These are phyloP conservation scores for Lentinus brumalis DNA, from an alignment of 768 basidiomycete genomes.

Conservation along the genomic window DNA sequence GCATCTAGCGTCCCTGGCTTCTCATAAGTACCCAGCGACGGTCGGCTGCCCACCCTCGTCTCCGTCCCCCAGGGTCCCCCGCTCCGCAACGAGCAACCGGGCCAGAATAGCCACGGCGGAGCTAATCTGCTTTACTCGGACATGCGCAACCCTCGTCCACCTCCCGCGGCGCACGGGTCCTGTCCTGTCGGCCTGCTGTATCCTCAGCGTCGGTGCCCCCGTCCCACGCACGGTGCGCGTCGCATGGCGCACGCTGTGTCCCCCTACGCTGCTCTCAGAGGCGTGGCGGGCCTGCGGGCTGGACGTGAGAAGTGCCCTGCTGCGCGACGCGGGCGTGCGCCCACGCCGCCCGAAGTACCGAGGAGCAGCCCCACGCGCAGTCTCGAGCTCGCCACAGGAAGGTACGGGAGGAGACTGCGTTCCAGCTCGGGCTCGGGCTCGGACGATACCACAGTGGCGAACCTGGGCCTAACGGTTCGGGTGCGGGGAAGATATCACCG, in stretches of 20 bases:
- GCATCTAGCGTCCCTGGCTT: too few species aligned
- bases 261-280: slow-evolving; percentile 12
- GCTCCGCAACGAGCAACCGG: background rate
- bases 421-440: too few species aligned
- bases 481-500: too few species aligned
- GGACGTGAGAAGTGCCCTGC: slow-evolving; percentile 22
- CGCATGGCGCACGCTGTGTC: background rate
- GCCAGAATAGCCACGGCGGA: background rate
- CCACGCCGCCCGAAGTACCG: too few species aligned
- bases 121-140: background rate
- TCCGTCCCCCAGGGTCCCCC: background rate
- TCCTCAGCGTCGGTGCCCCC: background rate
- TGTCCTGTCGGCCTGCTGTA: background rate
- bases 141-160: background rate
- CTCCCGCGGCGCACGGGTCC: background rate
- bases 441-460: too few species aligned
- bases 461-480: too few species aligned
- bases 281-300: slow-evolving; percentile 14
- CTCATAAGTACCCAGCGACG: too few species aligned
- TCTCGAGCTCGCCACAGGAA: too few species aligned
- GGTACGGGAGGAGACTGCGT: too few species aligned
- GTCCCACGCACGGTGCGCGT: slow-evolving; percentile 8
- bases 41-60: background rate
- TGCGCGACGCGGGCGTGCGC: slow-evolving; percentile 10
- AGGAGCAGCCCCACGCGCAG: too few species aligned